phyloP scores from a whole-genome alignment of 148 eudicot genomes.

The Diospyros lotus region DNA sequence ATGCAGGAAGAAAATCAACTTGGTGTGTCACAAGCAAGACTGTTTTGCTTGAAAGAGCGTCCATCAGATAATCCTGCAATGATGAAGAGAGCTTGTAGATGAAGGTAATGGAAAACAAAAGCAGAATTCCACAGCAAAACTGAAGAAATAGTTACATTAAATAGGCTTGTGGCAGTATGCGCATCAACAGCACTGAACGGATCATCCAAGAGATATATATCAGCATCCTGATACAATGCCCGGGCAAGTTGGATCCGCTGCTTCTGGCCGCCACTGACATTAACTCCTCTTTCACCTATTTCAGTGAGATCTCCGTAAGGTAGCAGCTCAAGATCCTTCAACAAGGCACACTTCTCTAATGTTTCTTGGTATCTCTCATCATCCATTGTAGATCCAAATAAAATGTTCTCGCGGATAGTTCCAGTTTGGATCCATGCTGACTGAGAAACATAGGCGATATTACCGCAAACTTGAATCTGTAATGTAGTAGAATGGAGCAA shows the following conservation, averaged over 20 bases:
- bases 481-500: conserved; percentile 4
- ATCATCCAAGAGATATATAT: conserved; percentile 84
- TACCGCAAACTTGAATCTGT: conserved; percentile 66
- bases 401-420: conserved; percentile 68
- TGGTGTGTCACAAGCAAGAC: conserved; percentile 92
- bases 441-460: conserved; percentile 81
- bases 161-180: conserved; percentile 81
- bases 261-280: conserved; percentile 95
- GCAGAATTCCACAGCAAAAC: neutral
- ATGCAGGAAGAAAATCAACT: conserved; percentile 93
- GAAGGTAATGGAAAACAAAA: neutral
- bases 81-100: neutral
- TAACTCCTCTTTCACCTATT: conserved; percentile 95
- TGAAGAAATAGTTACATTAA: conserved; percentile 41
- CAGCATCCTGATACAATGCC: conserved; percentile 81
- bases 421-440: conserved; percentile 96
- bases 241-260: conserved; percentile 93
- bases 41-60: conserved; percentile 69
- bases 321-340: conserved; percentile 75
- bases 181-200: conserved; percentile 99
- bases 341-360: conserved; percentile 60
- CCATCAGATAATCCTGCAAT: conserved; percentile 82
- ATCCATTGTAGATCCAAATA: conserved; percentile 67
- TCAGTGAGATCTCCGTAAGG: conserved; percentile 83
- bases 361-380: conserved; percentile 57